Base-by-base conservation (phyloP, 768 basidiomycete species). In the Pilatotrama ljubarskyi region DNA sequence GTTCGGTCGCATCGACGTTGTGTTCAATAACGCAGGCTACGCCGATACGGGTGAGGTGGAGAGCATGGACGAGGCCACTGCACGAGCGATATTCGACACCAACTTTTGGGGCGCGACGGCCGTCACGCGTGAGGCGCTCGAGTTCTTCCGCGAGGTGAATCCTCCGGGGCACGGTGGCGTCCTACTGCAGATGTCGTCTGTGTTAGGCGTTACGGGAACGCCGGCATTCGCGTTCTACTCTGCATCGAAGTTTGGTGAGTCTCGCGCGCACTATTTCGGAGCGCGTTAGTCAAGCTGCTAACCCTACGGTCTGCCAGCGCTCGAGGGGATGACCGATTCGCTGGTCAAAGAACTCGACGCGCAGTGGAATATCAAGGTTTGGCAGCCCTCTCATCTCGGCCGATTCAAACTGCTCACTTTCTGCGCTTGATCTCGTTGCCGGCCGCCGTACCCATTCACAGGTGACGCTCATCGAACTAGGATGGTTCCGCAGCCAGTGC, bases 91-190 rank as follows among this genome's bases (percentile, higher is more conserved):
- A 55, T 59, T 71, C 52, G 70, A 71, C 11, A 61, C 66, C 18
- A 65, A 67, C 61, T 69, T 68, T 58, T 71, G 64, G 66, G 69
- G 70, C n/a, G 68, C 70, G 3, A 52, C 58, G 0, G 55, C 64
- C 29, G 74, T 76, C 43, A 73, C 60, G 40, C 59, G 55, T 26
- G 76, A 69, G 43, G 74, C 75, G 0, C 64, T 78, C 38, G 51
- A 54, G 37, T 68, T 70, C 51, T 74, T 78, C 63, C 68, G 76
- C 29, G 77, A 77, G 15, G 66, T 69, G 3, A 77, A 78, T 55
- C 60, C 70, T 17, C 75, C 77, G 15, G 55, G 14, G 7, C 41
- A 29, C 5, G 74, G 76, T 0, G 77, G 77, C 3, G 70, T 67
- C 18, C 64, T 78, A 1, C 59, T 77, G 26, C 75, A 78, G 40